Percentiles rank a stretch among this genome's conserved stretches.
Evolutionary conservation across 176 grass and related monocot genomes (phyloP).

Genomic region (Raddia guianensis): DNA sequence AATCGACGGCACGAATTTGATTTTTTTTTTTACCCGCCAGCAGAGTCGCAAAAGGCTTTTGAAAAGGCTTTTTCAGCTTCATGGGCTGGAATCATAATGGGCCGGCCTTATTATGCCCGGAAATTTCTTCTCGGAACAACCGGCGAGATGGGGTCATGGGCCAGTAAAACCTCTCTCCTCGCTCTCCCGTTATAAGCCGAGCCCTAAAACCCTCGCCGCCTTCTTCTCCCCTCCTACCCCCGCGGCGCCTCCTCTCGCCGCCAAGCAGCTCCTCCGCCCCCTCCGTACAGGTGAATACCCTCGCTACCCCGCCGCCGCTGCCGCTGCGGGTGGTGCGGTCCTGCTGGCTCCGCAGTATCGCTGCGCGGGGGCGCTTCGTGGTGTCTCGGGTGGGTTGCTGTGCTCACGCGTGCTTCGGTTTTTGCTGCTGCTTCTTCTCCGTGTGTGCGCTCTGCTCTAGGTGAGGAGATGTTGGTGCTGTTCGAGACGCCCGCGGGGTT

Average conservation of each 20-base stretch:
- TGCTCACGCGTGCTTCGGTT: neutral
- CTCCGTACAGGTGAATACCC: constrained; percentile 10
- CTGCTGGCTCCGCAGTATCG: neutral
- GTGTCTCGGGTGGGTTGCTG: neutral
- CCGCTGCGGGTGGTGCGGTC: neutral
- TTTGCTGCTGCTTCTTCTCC: neutral
- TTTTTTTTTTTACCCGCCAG: too few relatives aligned
- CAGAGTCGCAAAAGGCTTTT: too few relatives aligned
- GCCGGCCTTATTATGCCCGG: too few relatives aligned
- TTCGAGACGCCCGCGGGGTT: constrained; percentile 95
- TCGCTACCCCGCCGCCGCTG: neutral
- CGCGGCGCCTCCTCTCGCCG: constrained; percentile 36
- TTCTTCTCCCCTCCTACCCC: constrained; percentile 1
- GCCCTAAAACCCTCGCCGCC: constrained; percentile 41
- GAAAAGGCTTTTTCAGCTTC: too few relatives aligned
- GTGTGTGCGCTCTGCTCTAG: neutral
- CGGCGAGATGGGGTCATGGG: neutral
- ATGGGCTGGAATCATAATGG: too few relatives aligned
- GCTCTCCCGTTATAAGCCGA: neutral
- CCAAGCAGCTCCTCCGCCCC: neutral
- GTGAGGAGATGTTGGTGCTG: constrained; percentile 68
- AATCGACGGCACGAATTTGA: too few relatives aligned
- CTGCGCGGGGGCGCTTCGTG: neutral
- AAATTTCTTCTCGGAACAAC: too few relatives aligned
- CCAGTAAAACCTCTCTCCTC: constrained; percentile 21